A percentile compares a stretch with the other conserved stretches of the same genome.
Evolutionary conservation across 2,329 filamentous ascomycete genomes (phyloP).

Genomic region (Venturia aucupariae): DNA sequence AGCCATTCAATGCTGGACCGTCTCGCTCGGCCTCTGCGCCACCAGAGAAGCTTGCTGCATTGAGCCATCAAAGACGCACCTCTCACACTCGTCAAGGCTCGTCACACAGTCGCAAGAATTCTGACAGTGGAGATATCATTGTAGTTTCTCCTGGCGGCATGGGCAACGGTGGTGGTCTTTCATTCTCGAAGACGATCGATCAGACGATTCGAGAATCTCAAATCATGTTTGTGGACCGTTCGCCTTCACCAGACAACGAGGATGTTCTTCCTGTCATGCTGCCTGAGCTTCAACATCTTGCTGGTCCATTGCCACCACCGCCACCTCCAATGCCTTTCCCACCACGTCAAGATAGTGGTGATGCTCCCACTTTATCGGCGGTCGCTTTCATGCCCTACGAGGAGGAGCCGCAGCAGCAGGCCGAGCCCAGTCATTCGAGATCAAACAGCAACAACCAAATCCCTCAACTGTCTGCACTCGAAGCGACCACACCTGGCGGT

Average conservation of each 20-base stretch:
- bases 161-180: constrained; percentile 3
- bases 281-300: constrained; percentile 53
- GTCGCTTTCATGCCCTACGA: constrained; percentile 27
- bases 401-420: constrained; percentile 16
- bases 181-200: constrained; percentile 37
- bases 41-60: constrained; percentile 10
- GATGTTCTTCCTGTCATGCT: constrained; percentile 39
- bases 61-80: constrained; percentile 8
- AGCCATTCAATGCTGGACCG: constrained; percentile 10
- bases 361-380: constrained; percentile 7
- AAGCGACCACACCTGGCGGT: constrained; percentile 12
- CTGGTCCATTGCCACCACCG: constrained; percentile 32
- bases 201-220: constrained; percentile 40
- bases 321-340: constrained; percentile 29
- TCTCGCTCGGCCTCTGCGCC: constrained; percentile 16
- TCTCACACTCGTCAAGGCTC: constrained; percentile 10
- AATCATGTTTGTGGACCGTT: constrained; percentile 32
- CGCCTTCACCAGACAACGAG: constrained; percentile 6
- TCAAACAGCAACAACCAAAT: neutral
- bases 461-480: neutral
- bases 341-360: constrained; percentile 5
- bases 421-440: constrained; percentile 15
- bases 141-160: constrained; percentile 33
- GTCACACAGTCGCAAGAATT: constrained; percentile 5
- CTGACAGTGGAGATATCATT: constrained; percentile 15